A percentile compares a stretch with the other conserved stretches of the same genome.
phyloP scores from a whole-genome alignment of 2,329 filamentous ascomycete species.

The Pyrenophora graminea region DNA sequence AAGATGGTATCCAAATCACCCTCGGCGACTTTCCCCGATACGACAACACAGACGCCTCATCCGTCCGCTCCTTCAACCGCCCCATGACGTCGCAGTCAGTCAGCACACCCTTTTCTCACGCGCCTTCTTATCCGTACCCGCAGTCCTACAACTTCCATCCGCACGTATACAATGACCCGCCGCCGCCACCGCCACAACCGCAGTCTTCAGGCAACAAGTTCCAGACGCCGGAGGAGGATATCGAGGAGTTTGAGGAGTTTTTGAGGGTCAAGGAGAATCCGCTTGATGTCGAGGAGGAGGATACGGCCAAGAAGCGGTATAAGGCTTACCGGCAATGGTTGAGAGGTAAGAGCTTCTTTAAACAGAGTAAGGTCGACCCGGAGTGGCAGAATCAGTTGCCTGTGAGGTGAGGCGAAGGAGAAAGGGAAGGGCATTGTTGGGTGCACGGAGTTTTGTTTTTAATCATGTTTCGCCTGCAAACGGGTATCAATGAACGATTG shows the following conservation, averaged over 20 bases:
- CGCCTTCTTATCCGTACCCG: conserved; percentile 31
- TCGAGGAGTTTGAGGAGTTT: conserved; percentile 76
- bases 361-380: conserved; percentile 68
- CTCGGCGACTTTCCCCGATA: conserved; percentile 19
- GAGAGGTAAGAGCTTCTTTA: conserved; percentile 91
- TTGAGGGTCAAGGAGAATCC: conserved; percentile 78
- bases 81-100: conserved; percentile 35
- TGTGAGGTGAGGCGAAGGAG: conserved; percentile 23
- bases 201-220: conserved; percentile 44
- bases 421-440: too few species aligned
- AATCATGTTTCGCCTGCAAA: too few species aligned
- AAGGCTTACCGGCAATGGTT: conserved; percentile 97
- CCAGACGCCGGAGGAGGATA: conserved; percentile 64
- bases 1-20: conserved; percentile 20
- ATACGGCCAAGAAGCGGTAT: conserved; percentile 89
- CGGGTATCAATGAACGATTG: too few species aligned
- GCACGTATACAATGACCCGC: conserved; percentile 16
- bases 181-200: conserved; percentile 7
- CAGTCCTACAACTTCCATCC: conserved; percentile 24
- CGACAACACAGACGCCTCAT: conserved; percentile 35
- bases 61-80: conserved; percentile 33
- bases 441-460: too few species aligned
- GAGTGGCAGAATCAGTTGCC: conserved; percentile 49
- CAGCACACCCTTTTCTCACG: conserved; percentile 41
- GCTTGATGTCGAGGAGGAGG: conserved; percentile 84